Conservation (phyloP, 768 basidiomycete genomes). For the Mycena maculata region DNA sequence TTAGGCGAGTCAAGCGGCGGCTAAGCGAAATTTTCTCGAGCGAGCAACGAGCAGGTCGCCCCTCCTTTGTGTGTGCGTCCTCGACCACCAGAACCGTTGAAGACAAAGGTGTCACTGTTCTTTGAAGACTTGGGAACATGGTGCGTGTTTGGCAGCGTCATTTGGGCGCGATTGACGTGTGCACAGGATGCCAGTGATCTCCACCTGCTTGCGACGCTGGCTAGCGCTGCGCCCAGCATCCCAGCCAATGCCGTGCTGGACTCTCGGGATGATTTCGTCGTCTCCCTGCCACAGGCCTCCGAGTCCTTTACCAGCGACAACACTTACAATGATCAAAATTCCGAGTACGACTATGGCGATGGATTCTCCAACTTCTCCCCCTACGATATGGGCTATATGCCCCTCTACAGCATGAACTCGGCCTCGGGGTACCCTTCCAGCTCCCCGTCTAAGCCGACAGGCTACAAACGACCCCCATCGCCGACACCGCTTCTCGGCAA, state of each 20-base stretch:
- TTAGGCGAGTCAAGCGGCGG: too few species aligned
- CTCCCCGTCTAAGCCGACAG: conserved; percentile 3
- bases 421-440: neutral
- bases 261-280: neutral
- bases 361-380: neutral
- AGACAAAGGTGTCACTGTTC: neutral
- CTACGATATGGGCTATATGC: conserved; percentile 1
- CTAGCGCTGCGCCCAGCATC: conserved; percentile 5
- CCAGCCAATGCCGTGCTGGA: neutral
- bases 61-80: conserved; percentile 1
- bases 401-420: conserved; percentile 13
- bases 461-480: conserved; percentile 11
- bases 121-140: conserved; percentile 4
- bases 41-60: conserved; percentile 1
- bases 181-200: conserved; percentile 15
- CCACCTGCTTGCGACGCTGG: conserved; percentile 12
- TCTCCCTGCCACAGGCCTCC: conserved; percentile 12
- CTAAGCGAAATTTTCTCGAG: conserved; percentile 6
- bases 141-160: neutral
- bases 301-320: conserved; percentile 7
- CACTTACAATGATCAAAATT: too few species aligned
- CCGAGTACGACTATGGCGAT: neutral
- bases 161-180: conserved; percentile 1
- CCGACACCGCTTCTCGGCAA: conserved; percentile 16
- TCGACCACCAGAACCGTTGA: conserved; percentile 6